A percentile compares a stretch with the other conserved stretches of the same genome.
These are phyloP conservation scores for Crotalaria pallida DNA, from an alignment of 306 rosid genomes.

Conservation along the genomic window DNA sequence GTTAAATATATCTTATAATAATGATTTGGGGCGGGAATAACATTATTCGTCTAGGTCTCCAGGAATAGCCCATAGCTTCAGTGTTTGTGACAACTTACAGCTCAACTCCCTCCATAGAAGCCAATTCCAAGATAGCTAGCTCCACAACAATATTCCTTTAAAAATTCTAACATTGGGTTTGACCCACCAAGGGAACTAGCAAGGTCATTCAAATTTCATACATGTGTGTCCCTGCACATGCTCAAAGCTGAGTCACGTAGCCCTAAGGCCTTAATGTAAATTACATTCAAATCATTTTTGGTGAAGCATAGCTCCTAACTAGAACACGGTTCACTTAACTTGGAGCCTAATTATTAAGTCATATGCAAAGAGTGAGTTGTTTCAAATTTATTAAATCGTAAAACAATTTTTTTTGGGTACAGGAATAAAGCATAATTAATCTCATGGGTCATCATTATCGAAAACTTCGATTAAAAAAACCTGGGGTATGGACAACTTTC, in stretches of 20 bases:
- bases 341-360: background rate
- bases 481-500: background rate
- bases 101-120: slow-evolving; percentile 19
- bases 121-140: slow-evolving; percentile 11
- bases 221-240: slow-evolving; percentile 40
- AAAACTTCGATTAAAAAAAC: slow-evolving; percentile 3
- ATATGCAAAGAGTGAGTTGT: background rate
- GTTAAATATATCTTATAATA: too few relatives aligned
- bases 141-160: slow-evolving; percentile 12
- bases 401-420: too few relatives aligned
- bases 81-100: slow-evolving; percentile 25
- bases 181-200: slow-evolving; percentile 27
- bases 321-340: slow-evolving; percentile 17
- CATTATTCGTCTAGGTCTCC: too few relatives aligned
- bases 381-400: background rate
- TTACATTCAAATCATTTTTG: slow-evolving; percentile 23
- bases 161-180: slow-evolving; percentile 25
- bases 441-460: background rate
- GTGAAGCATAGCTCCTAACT: slow-evolving; percentile 21
- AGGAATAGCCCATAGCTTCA: slow-evolving; percentile 31
- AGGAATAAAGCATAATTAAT: background rate
- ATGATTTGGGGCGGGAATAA: too few relatives aligned
- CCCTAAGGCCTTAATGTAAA: slow-evolving; percentile 12
- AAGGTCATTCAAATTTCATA: background rate
- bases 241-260: slow-evolving; percentile 20